Evolutionary conservation across 2,329 filamentous ascomycete genomes (phyloP).

Genomic region (Trichophyton schoenleinii): DNA sequence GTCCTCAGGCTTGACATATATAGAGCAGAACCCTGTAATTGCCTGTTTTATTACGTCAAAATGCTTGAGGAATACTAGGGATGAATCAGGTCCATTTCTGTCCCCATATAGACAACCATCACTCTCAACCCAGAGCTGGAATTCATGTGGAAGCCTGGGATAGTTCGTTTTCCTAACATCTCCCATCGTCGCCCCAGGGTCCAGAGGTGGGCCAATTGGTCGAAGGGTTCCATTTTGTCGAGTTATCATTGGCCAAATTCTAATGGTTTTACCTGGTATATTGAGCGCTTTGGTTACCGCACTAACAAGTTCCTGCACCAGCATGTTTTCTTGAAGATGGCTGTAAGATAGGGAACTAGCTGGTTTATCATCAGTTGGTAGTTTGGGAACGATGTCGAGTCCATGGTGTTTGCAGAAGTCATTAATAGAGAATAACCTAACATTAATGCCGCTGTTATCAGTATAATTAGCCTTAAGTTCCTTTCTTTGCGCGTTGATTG

Average conservation of each 20-base stretch:
- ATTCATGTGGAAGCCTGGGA: conserved; percentile 23
- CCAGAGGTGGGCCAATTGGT: conserved; percentile 78
- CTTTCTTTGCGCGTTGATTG: neutral
- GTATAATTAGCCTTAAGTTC: neutral
- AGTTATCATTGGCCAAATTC: conserved; percentile 51
- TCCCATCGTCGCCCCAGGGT: conserved; percentile 62
- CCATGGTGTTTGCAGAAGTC: neutral
- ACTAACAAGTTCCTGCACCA: neutral
- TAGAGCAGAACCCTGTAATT: conserved; percentile 45
- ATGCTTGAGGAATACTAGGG: conserved; percentile 75
- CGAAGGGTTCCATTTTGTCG: conserved; percentile 93
- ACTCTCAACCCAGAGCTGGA: conserved; percentile 80
- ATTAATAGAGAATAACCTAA: neutral
- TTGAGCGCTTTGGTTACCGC: neutral
- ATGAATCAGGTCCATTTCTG: conserved; percentile 55
- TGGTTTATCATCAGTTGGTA: neutral
- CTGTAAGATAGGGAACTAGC: neutral
- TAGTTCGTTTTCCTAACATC: conserved; percentile 54
- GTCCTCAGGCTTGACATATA: conserved; percentile 78
- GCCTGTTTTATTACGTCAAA: neutral
- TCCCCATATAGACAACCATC: conserved; percentile 58
- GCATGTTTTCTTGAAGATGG: neutral
- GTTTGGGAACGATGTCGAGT: neutral
- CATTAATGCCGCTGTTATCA: neutral
- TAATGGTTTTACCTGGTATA: neutral